phyloP scores from a whole-genome alignment of 1,284 basidiomycete genomes.

The Chondrostereum purpureum region DNA sequence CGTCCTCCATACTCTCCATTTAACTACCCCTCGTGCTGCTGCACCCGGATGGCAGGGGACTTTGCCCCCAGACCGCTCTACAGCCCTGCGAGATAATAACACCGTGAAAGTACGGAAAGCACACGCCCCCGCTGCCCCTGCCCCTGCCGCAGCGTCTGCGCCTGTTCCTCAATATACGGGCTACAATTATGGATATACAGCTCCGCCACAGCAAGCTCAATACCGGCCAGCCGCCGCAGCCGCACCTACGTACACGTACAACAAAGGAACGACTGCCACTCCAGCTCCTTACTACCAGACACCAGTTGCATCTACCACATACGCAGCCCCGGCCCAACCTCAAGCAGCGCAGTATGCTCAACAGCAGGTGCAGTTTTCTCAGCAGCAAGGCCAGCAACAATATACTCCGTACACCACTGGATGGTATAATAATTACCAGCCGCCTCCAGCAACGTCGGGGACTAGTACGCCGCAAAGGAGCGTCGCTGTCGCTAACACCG shows the following conservation, averaged over 20 bases:
- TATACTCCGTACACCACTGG: conserved; percentile 7
- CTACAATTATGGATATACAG: conserved; percentile 24
- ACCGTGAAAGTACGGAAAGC: conserved; percentile 54
- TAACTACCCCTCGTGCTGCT: conserved; percentile 53
- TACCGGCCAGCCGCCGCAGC: conserved; percentile 17
- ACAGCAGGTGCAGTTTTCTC: conserved; percentile 25
- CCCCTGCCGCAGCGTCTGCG: conserved; percentile 19
- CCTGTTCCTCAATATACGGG: conserved; percentile 24
- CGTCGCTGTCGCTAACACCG: conserved; percentile 17
- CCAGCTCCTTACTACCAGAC: conserved; percentile 9
- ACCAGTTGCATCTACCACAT: conserved; percentile 6
- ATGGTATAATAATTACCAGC: conserved; percentile 8
- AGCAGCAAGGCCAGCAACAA: conserved; percentile 20
- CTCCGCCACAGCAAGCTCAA: conserved; percentile 22
- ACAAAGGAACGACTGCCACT: conserved; percentile 2
- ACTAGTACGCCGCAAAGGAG: conserved; percentile 11
- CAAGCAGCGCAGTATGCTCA: conserved; percentile 29
- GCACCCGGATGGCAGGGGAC: conserved; percentile 70
- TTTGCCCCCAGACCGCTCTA: conserved; percentile 47
- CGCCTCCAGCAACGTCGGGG: conserved; percentile 10
- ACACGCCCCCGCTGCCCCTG: conserved; percentile 19
- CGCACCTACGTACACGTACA: conserved; percentile 13
- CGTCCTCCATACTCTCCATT: conserved; percentile 59
- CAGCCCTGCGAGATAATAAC: conserved; percentile 64
- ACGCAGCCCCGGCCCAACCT: conserved; percentile 15